A percentile compares a stretch with the other conserved stretches of the same genome.
Conservation (phyloP, 2,329 filamentous ascomycete species). For the Biscogniauxia sp. region DNA sequence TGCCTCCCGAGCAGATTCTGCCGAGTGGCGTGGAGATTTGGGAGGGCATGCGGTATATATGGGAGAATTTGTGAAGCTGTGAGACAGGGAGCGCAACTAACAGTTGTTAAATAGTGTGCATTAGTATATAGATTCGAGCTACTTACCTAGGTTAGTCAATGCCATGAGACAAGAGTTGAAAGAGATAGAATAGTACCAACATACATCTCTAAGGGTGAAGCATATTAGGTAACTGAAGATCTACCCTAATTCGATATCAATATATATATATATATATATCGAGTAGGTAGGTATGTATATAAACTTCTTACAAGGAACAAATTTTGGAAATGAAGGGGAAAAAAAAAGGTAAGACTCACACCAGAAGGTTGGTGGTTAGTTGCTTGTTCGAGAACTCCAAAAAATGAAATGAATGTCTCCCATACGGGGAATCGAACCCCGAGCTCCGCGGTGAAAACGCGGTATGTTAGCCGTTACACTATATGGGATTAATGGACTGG, state of each 20-base stretch:
- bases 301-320: too few species aligned
- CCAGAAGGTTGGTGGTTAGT: not conserved
- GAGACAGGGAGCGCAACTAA: not conserved
- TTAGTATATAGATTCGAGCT: not conserved
- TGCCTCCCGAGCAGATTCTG: conserved; percentile 37
- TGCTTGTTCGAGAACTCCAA: not conserved
- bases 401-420: conserved; percentile 2
- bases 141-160: too few species aligned
- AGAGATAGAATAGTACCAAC: too few species aligned
- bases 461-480: conserved; percentile 29
- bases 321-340: not conserved
- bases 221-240: too few species aligned
- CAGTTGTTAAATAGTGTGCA: not conserved
- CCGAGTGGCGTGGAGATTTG: conserved; percentile 36
- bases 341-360: not conserved
- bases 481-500: conserved; percentile 10
- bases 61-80: conserved; percentile 16
- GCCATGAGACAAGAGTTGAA: too few species aligned
- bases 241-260: too few species aligned
- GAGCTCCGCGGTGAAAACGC: conserved; percentile 16
- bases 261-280: too few species aligned
- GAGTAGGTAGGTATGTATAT: too few species aligned
- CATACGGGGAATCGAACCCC: conserved; percentile 18
- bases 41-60: conserved; percentile 29
- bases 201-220: too few species aligned